Evolutionary conservation across 169 alveolate genomes (phyloP), one percentile per base, ranked within the genome.

Genomic region (Eimeria necatrix): DNA sequence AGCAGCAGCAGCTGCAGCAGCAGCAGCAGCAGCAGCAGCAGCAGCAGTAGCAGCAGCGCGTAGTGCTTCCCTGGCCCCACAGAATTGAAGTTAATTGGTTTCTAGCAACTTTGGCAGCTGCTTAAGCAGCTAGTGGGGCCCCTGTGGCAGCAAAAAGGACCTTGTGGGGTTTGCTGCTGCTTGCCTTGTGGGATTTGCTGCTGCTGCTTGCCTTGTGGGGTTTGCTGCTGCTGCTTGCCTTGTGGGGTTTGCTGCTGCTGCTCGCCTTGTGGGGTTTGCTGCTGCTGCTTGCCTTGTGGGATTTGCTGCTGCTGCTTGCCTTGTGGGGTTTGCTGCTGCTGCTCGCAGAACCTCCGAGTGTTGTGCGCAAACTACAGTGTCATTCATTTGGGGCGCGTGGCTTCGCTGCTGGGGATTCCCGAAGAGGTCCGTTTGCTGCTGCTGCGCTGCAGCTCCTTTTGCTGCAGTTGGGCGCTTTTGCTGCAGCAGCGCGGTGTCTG

Each of bases 301-400:
- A 14, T 56, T 10, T 14, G 12, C 68, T 56, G 12, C 68, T 56
- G 12, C 68, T 56, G 22, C 20, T 10, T 18, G n/a, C n/a, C n/a
- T n/a, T n/a, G n/a, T n/a, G n/a, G 64, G 22, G 46, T 76, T 59
- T 4, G 56, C 49, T 49, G 59, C 49, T 5, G 32, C 12, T 76
- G 64, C 14, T 56, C 14, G 64, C 64, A 78, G 87, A 78, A 78
- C 26, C 87, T 78, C 26, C 87, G 87, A 7, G 87, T 78, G 0
- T 61, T 78, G 10, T 18, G 87, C 24, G 87, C 32, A 49, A 59
- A 78, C 49, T 78, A 78, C 87, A 78, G 87, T 26, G 87, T 78
- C 26, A 78, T 78, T 4, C 64, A 78, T 20, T 32, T 78, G 61
- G 68, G 48, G 61, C 87, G 87, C 41, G 87, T 78, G 60, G 87